Evolutionary conservation across 2,329 filamentous ascomycete species (phyloP), one percentile per base, ranked within the genome.

Genomic region (Tetracladium maxilliforme): DNA sequence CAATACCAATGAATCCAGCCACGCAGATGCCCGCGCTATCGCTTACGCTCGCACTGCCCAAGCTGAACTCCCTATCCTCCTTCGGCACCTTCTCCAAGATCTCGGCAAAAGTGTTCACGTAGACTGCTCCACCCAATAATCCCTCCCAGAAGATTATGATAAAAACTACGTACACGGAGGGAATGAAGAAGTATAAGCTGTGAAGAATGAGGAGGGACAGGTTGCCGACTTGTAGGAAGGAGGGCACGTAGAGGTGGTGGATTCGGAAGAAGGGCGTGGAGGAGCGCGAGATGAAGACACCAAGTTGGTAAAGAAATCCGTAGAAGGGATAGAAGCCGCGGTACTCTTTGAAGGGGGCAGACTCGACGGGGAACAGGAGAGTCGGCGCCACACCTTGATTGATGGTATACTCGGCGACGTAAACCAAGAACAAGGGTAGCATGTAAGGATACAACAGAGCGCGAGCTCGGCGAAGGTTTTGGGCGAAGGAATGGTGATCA

Each of bases 391-490:
- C 83, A 18, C 86, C 87, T 55, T 93, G 86, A 54, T 95, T 95
- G 51, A 95, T 94, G 28, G 81, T 92, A 48, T 98, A 98, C 56
- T 98, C 90, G 29, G 86, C 83, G 18, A 95, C 68, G 47, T 94
- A 98, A 16, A 98, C 90, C 10, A 95, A 56, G 17, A 95, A 62
- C 10, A 98, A 63, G 1, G 90, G 90, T 4, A 92, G 61, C 84
- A 98, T 95, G 48, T 75, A 76, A 0, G 70, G 70, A 22, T 92
- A 56, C 43, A 94, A 76, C 2, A 95, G 59, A 1, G 63, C 59
- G 32, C 56, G 64, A 0, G 77, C 70, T 5, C 81, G 74, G n/a
- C 54, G 55, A 17, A 95, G 48, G 28, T 72, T 67, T n/a, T 47
- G n/a, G n/a, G n/a, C n/a, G 39, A 10, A 35, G 32, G 13, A 73